phyloP scores from a whole-genome alignment of 192 early-diverging fungal species.

The Coemansia sp. region DNA sequence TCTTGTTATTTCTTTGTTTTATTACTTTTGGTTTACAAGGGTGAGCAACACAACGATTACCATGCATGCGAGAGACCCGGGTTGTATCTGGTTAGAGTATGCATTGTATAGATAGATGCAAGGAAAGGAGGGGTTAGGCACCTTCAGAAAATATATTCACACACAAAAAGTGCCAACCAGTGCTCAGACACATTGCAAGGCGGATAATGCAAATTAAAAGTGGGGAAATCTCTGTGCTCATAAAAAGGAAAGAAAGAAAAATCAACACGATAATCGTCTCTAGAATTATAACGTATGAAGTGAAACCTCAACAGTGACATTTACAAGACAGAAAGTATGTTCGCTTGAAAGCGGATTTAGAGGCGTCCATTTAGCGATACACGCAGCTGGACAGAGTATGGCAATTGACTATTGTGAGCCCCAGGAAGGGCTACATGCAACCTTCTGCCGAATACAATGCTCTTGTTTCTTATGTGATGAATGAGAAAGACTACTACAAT shows the following conservation, averaged over 20 bases:
- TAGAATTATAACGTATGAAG: neutral
- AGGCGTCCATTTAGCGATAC: neutral
- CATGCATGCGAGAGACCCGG: constrained; percentile 8
- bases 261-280: neutral
- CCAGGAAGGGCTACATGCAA: neutral
- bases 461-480: too few relatives aligned
- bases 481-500: too few relatives aligned
- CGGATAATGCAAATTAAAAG: too few relatives aligned
- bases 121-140: neutral
- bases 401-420: neutral
- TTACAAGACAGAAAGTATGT: neutral
- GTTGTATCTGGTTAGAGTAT: constrained; percentile 1
- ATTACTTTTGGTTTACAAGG: neutral
- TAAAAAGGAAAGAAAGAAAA: neutral
- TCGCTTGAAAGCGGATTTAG: neutral
- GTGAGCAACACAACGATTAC: constrained; percentile 4
- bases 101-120: constrained; percentile 1
- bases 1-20: too few relatives aligned
- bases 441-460: too few relatives aligned
- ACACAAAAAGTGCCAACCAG: too few relatives aligned
- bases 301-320: neutral
- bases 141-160: too few relatives aligned
- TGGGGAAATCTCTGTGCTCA: too few relatives aligned
- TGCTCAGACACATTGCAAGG: too few relatives aligned
- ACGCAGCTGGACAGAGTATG: neutral